These are phyloP conservation scores for Pisolithus microcarpus DNA, from an alignment of 768 basidiomycete species.

Conservation along the genomic window DNA sequence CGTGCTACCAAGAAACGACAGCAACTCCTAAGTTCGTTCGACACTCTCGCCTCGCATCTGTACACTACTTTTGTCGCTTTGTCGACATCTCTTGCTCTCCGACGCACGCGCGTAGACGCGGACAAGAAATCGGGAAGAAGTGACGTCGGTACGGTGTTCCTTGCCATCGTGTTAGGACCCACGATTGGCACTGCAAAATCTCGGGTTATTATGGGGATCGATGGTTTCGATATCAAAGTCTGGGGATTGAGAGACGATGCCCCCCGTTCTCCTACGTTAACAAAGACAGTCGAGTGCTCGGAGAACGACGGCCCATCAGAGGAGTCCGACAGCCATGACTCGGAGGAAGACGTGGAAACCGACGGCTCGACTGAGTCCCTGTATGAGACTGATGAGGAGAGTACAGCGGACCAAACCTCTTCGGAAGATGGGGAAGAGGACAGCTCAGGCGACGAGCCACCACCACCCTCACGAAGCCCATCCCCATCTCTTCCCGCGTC, in stretches of 20 bases:
- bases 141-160: slow-evolving; percentile 34
- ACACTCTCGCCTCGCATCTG: slow-evolving; percentile 67
- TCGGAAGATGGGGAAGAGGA: background rate
- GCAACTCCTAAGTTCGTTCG: slow-evolving; percentile 59
- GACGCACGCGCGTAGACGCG: slow-evolving; percentile 1
- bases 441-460: slow-evolving; percentile 3
- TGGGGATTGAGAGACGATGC: slow-evolving; percentile 20
- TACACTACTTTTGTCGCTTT: slow-evolving; percentile 68
- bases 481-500: slow-evolving; percentile 25
- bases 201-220: slow-evolving; percentile 53
- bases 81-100: slow-evolving; percentile 56
- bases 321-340: background rate
- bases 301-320: slow-evolving; percentile 20
- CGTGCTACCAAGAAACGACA: slow-evolving; percentile 51
- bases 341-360: slow-evolving; percentile 5
- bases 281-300: slow-evolving; percentile 7
- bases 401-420: no score
- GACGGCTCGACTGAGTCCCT: background rate
- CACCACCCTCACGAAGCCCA: slow-evolving; percentile 21
- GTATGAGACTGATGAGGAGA: slow-evolving; percentile 5
- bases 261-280: background rate
- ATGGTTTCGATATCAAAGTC: slow-evolving; percentile 49
- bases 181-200: slow-evolving; percentile 55
- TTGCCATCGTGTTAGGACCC: slow-evolving; percentile 62
- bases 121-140: background rate